Evolutionary conservation across 345 rosid genomes (phyloP).

Genomic region (Carallia brachiata): DNA sequence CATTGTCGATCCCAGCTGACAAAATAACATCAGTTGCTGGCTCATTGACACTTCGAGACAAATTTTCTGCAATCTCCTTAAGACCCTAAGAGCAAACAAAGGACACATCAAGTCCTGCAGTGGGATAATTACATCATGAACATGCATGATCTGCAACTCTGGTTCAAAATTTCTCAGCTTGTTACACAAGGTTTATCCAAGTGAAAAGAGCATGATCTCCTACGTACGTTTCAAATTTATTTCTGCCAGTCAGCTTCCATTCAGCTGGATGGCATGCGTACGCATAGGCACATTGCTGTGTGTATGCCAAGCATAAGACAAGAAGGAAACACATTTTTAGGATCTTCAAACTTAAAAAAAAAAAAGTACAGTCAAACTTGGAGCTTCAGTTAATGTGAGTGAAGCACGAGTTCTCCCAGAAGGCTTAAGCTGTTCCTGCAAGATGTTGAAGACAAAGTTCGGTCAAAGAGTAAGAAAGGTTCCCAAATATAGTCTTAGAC

Average conservation of each 20-base stretch:
- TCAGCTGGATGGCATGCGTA: neutral
- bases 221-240: too few relatives aligned
- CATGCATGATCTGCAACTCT: neutral
- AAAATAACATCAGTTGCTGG: slow-evolving; percentile 23
- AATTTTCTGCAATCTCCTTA: slow-evolving; percentile 40
- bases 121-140: neutral
- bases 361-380: slow-evolving; percentile 45
- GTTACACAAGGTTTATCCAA: too few relatives aligned
- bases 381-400: slow-evolving; percentile 40
- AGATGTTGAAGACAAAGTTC: slow-evolving; percentile 13
- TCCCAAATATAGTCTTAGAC: neutral
- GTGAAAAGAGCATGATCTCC: too few relatives aligned
- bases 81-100: slow-evolving; percentile 47
- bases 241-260: too few relatives aligned
- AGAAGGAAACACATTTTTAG: neutral
- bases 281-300: neutral
- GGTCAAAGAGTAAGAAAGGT: neutral
- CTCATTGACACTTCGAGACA: slow-evolving; percentile 21
- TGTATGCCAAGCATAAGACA: neutral
- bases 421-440: slow-evolving; percentile 66
- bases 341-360: neutral
- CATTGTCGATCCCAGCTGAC: slow-evolving; percentile 20
- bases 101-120: neutral
- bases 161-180: neutral
- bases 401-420: slow-evolving; percentile 50